Evolutionary conservation across 2,329 filamentous ascomycete species (phyloP).

Genomic region (Talaromyces albobiverticillius): DNA sequence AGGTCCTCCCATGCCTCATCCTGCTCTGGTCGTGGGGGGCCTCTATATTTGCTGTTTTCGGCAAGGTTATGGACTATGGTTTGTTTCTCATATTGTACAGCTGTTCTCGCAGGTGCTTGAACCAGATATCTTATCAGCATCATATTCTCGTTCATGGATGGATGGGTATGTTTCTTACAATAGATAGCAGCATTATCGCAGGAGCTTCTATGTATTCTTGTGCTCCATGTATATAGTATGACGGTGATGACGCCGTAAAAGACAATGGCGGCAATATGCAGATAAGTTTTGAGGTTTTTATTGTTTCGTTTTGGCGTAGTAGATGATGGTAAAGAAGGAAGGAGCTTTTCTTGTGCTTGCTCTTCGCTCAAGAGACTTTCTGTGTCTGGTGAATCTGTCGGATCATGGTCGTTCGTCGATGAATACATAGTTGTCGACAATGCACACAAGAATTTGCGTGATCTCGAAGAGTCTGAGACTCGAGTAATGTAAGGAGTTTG

Average conservation of each 20-base stretch:
- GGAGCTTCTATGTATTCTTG: not conserved
- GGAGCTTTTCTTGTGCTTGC: not conserved
- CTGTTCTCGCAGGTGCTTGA: conserved; percentile 1
- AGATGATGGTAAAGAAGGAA: not conserved
- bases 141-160: not conserved
- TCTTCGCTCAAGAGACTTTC: not conserved
- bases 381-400: not conserved
- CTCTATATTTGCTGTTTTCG: conserved; percentile 1
- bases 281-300: not conserved
- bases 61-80: not conserved
- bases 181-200: not conserved
- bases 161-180: not conserved
- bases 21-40: not conserved
- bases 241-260: not conserved
- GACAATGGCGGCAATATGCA: conserved; percentile 1
- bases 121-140: conserved; percentile 4
- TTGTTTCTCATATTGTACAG: not conserved
- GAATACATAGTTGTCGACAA: not conserved
- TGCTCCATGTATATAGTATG: conserved; percentile 1
- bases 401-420: not conserved
- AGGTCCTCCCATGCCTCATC: conserved; percentile 1
- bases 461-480: not conserved
- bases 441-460: not conserved
- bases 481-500: not conserved
- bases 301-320: not conserved